These are phyloP conservation scores for Syzygium grande DNA, from an alignment of 345 rosid species.

Conservation along the genomic window DNA sequence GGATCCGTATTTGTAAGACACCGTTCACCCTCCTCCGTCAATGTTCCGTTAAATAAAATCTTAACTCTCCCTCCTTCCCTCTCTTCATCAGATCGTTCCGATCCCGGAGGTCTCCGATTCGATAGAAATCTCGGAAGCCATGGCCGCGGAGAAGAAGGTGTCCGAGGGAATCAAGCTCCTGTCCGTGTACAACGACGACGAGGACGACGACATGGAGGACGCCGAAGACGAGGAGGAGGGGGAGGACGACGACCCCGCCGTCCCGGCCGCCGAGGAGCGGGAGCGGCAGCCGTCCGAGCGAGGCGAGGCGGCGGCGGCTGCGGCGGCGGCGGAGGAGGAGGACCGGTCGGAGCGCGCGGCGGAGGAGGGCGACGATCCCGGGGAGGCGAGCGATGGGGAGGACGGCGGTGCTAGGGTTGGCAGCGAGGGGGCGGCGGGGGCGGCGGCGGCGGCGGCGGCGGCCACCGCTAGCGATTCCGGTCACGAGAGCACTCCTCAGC, in stretches of 20 bases:
- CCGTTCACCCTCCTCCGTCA: too few species aligned
- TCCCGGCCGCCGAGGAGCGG: not conserved
- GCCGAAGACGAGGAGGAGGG: slow-evolving; percentile 16
- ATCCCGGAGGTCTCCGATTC: not conserved
- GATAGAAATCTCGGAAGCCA: not conserved
- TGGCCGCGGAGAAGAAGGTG: slow-evolving; percentile 64
- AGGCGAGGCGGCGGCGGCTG: not conserved
- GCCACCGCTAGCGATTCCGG: slow-evolving; percentile 6
- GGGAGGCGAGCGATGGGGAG: slow-evolving; percentile 25
- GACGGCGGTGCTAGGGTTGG: slow-evolving; percentile 21
- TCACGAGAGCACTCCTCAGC: slow-evolving; percentile 3
- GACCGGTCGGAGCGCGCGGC: slow-evolving; percentile 13
- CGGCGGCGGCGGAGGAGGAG: slow-evolving; percentile 6
- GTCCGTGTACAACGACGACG: slow-evolving; percentile 77
- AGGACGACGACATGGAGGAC: slow-evolving; percentile 88
- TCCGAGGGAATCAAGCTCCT: slow-evolving; percentile 79
- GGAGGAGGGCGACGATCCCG: slow-evolving; percentile 19
- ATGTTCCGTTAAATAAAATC: too few species aligned
- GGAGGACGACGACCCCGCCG: not conserved
- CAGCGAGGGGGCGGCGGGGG: not conserved
- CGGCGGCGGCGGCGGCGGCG: too few species aligned
- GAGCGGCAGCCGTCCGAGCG: not conserved
- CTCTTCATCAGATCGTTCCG: not conserved
- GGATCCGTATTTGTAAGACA: too few species aligned
- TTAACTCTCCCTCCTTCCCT: too few species aligned